These are phyloP conservation scores for Vitis vinifera DNA, from an alignment of 164 flowering plant genomes.

Conservation along the genomic window DNA sequence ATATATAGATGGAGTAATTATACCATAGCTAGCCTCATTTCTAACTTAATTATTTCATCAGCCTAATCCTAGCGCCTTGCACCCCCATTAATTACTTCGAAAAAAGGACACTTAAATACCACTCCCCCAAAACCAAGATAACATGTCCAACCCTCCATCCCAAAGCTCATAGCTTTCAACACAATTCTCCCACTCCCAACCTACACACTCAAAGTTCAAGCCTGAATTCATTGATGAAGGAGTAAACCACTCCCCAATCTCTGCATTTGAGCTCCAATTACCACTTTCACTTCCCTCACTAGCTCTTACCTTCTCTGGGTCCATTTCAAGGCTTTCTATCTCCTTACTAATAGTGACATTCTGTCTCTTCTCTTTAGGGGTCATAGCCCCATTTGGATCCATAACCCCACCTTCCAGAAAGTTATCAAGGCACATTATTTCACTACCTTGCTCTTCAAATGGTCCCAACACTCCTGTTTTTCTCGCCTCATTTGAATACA, in stretches of 20 bases:
- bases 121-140: constrained; percentile 36
- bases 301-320: neutral
- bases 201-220: constrained; percentile 24
- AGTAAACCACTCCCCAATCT: constrained; percentile 12
- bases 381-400: constrained; percentile 4
- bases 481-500: constrained; percentile 3
- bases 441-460: constrained; percentile 20
- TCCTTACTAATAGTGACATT: neutral
- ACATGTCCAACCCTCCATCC: constrained; percentile 24
- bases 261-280: constrained; percentile 8
- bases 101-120: neutral
- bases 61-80: too few species aligned
- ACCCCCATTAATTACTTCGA: too few species aligned
- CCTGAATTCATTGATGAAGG: constrained; percentile 9
- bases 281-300: neutral
- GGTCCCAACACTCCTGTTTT: constrained; percentile 24
- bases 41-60: too few species aligned
- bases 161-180: constrained; percentile 14
- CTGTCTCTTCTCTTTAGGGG: constrained; percentile 12
- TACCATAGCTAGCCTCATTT: too few species aligned
- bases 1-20: too few species aligned
- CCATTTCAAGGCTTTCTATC: neutral
- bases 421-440: constrained; percentile 16
- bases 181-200: constrained; percentile 28
- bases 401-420: constrained; percentile 9